These are phyloP conservation scores for Aspergillus sp. DNA, from an alignment of 2,329 filamentous ascomycete genomes.

Conservation along the genomic window DNA sequence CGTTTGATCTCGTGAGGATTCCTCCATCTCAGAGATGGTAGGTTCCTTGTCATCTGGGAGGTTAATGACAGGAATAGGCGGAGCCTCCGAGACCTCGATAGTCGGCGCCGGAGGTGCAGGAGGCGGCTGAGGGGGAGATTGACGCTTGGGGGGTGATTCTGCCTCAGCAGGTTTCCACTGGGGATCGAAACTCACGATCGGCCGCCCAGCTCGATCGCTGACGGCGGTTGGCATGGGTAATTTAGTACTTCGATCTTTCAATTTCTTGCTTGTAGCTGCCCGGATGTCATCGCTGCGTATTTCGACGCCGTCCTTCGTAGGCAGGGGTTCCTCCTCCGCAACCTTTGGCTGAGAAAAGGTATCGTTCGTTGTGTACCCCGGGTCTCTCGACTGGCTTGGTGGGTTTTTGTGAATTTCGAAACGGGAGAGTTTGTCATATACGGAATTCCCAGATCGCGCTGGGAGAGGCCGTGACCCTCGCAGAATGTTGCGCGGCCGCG, in stretches of 20 bases:
- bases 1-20: constrained; percentile 12
- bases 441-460: constrained; percentile 41
- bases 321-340: constrained; percentile 39
- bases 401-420: constrained; percentile 83
- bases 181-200: constrained; percentile 94
- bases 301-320: constrained; percentile 75
- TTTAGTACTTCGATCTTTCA: constrained; percentile 81
- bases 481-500: constrained; percentile 62
- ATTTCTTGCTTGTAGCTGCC: constrained; percentile 81
- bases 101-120: constrained; percentile 46
- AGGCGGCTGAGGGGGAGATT: constrained; percentile 32
- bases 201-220: constrained; percentile 83
- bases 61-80: constrained; percentile 48
- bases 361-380: constrained; percentile 71
- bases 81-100: constrained; percentile 36
- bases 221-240: constrained; percentile 86
- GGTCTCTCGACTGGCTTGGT: constrained; percentile 77
- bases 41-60: constrained; percentile 46
- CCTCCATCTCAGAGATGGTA: constrained; percentile 34
- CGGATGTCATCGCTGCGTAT: constrained; percentile 84
- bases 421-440: constrained; percentile 47
- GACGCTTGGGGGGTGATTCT: constrained; percentile 23
- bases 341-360: constrained; percentile 32
- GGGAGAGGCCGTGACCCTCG: constrained; percentile 42
- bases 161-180: constrained; percentile 66